Base-by-base conservation (phyloP, 345 rosid species). In the Salix exigua region DNA sequence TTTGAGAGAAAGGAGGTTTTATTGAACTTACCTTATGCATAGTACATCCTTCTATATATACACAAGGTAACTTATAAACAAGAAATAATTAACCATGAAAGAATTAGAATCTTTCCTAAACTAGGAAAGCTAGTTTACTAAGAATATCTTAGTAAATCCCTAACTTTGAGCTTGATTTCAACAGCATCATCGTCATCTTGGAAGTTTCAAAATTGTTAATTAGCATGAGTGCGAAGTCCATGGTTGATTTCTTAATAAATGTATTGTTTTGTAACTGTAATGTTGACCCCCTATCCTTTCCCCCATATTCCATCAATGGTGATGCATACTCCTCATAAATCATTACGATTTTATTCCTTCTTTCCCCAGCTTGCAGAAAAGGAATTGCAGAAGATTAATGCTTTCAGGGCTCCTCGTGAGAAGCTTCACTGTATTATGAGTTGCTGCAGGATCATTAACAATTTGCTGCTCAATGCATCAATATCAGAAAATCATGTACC, bases 391-490 rank as follows among this genome's bases (percentile, higher is more conserved):
- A 83, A 80, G 75, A 83, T 88, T 48, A 89, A 87, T 72, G 87
- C 85, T 53, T 82, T 78, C 42, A 72, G 77, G 77, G 75, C 87
- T 78, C 89, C 91, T 66, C 83, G 81, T 6, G 86, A 88, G 67
- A 87, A 89, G 88, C 85, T 86, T 70, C 80, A 78, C 13, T 88
- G 90, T 79, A 75, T 89, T 48, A 83, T 83, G 81, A 91, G 78
- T 73, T 89, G 92, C 77, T 89, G 92, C 76, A 85, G 80, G 77
- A 78, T 89, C 75, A 89, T 88, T 78, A 90, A 83, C 84, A 84
- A 90, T 75, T 79, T 86, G 85, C 77, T 85, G 65, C 87, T 85
- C 23, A 86, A 89, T 82, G 89, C 89, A 80, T 86, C 90, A 61
- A 78, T 85, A 68, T 86, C 86, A 17, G 89, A 83, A 74, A 79